Base-by-base conservation (phyloP, 1,284 basidiomycete genomes). In the Crocinoboletus sp. region DNA sequence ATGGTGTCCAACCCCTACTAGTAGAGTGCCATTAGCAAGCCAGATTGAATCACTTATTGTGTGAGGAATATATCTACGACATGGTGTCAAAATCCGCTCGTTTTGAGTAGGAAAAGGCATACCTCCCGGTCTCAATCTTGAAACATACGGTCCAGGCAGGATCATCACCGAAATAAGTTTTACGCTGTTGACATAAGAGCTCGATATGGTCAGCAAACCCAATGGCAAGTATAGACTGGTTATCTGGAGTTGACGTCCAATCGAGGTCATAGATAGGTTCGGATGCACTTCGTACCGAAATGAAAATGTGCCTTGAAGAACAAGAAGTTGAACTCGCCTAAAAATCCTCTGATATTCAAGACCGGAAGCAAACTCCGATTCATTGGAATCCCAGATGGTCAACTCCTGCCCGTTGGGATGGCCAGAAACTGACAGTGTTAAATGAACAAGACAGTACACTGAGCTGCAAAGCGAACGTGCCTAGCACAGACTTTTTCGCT, bases 321-420 rank as follows among this genome's bases (percentile, higher is more conserved):
- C 11, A 32, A 23, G n/a, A 58, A 68, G 43, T 54, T 2, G 16
- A 22, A 22, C 54, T 45, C 35, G 89, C 88, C 71, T 74, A 48
- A 81, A 82, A 11, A 76, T 63, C 25, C 73, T 70, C 24, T 73
- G 71, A 57, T 83, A 85, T 64, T 95, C 92, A 38, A 93, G 69
- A 2, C 94, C 94, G 1, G 89, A 89, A 5, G 89, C 82, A 63
- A 96, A 97, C 62, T 94, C 89, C n/a, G 88, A 92, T 61, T 89
- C 88, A 48, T 86, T 87, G 0, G 91, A 94, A 64, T 96, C 91
- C 92, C 92, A 96, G 16, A 97, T 90, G 0, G 90, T 92, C 44
- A 95, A 67, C 59, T 94, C 89, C 48, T 90, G 75, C 2, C 76
- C 83, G 32, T 75, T 73, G 15, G 64, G 63, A 35, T 69, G 63